A percentile compares a stretch with the other conserved stretches of the same genome.
Evolutionary conservation across 495 filamentous ascomycete genomes (phyloP).

Genomic region (Podospora pseudopauciseta): DNA sequence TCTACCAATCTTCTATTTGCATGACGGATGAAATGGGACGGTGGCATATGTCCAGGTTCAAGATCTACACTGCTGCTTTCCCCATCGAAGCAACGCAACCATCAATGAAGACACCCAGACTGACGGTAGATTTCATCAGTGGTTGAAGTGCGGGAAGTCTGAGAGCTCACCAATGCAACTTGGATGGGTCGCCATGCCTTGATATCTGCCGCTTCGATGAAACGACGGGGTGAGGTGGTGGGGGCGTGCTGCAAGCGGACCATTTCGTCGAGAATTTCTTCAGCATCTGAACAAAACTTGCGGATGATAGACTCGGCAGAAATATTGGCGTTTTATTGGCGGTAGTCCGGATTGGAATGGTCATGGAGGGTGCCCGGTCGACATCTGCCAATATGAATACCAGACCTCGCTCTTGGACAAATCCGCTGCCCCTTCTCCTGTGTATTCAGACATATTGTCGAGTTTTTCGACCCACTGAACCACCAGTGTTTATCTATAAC

Average conservation of each 20-base stretch:
- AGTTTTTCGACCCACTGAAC: not conserved
- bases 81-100: not conserved
- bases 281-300: not conserved
- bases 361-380: not conserved
- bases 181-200: not conserved
- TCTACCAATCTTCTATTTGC: not conserved
- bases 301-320: not conserved
- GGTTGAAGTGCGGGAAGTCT: not conserved
- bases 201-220: too few species aligned
- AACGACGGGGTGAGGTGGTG: not conserved
- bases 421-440: not conserved
- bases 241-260: not conserved
- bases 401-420: not conserved
- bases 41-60: not conserved
- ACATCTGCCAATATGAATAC: not conserved
- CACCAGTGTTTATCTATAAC: not conserved
- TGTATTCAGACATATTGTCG: not conserved
- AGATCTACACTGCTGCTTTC: not conserved
- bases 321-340: not conserved
- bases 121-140: not conserved
- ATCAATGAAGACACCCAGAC: not conserved
- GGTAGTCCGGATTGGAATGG: not conserved
- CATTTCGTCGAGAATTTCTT: not conserved
- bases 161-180: not conserved
- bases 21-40: not conserved